Base-by-base conservation (phyloP, 163 green algal genomes). In the Chloromonas sp. region DNA sequence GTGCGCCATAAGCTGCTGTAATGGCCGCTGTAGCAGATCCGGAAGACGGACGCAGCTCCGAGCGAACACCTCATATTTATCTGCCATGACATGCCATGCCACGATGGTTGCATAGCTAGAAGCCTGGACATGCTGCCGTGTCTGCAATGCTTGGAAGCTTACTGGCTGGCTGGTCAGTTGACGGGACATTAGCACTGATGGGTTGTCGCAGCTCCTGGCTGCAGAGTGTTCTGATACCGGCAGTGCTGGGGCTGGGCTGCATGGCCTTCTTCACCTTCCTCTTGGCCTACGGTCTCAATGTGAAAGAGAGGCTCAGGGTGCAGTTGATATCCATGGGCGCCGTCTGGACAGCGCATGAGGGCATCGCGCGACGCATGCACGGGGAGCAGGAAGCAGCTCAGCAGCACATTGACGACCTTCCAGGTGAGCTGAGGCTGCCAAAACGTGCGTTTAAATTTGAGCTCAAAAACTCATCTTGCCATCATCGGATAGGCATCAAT, bases 261-360 rank as follows among this genome's bases (percentile, higher is more conserved):
- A 74, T 74, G 66, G 5, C 66, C 66, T 74, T 74, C 66, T 74
- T 74, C 66, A 74, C 66, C 5, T 11, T 74, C 5, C 62, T 91
- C 14, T 70, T 91, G 13, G 82, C 59, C 57, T 77, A 57, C 3
- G 87, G 85, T 14, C 86, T 93, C 77, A 61, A 57, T 3, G 76
- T 82, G n/a, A 92, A 91, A 84, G 90, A 93, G 87, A 59, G 58
- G 59, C 60, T 89, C 80, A 84, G 90, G 1, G 84, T 85, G 71
- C 13, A n/a, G 36, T 85, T 89, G 80, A 71, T 89, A 14, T 79
- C 84, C 0, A 66, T 74, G 14, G 87, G 88, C 0, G 71, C 61
- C 5, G 89, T 91, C 58, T 91, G 86, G 89, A 90, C 89, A 0
- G 84, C 87, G 58, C 84, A 90, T 71, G 88, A 90, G 83, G 78